Base-by-base conservation (phyloP, 176 grass and related monocot genomes). In the Aegilops speltoides region DNA sequence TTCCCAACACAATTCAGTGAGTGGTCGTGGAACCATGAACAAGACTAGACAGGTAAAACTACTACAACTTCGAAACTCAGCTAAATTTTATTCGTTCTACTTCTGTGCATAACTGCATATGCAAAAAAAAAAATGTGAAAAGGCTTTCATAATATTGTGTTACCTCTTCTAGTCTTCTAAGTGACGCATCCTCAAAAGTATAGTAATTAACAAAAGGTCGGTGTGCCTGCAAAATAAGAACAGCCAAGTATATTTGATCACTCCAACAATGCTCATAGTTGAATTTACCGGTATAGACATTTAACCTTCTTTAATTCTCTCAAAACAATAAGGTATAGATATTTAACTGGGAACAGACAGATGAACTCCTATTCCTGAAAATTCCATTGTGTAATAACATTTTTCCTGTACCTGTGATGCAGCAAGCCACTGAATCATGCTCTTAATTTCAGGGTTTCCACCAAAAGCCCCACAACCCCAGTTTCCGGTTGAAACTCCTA, bases 391-490 rank as follows among this genome's bases (percentile, higher is more conserved):
- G 52, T 48, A 8, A 24, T 69, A 36, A 77, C 12, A 78, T 59
- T 43, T 79, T 46, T 3, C 22, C 24, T 38, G 40, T 92, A 94
- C 96, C 96, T 98, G 93, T 31, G 96, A 96, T 54, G 96, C 93
- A 75, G 92, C 93, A 80, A 98, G 86, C 96, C 96, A 98, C 71
- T 98, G 96, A 79, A 98, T 86, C 73, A 96, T 94, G 88, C 96
- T 91, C 83, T 98, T 98, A 72, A 94, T 90, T 93, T 96, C 92
- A 86, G 94, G 93, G 52, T 98, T 82, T 85, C 94, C 96, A 57
- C 96, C 92, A 91, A 98, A 98, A 60, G 85, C 93, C 6, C 96
- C 96, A 20, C 94, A 98, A 41, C 96, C 96, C 96, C 96, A 98
- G 71, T 98, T 98, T 89, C 96, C 96, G 52, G 96, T 96, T 81